A percentile compares a stretch with the other conserved stretches of the same genome.
These are phyloP conservation scores for Sugiyamaella grinbergsii DNA, from an alignment of 1,139 yeast genomes.

Conservation along the genomic window DNA sequence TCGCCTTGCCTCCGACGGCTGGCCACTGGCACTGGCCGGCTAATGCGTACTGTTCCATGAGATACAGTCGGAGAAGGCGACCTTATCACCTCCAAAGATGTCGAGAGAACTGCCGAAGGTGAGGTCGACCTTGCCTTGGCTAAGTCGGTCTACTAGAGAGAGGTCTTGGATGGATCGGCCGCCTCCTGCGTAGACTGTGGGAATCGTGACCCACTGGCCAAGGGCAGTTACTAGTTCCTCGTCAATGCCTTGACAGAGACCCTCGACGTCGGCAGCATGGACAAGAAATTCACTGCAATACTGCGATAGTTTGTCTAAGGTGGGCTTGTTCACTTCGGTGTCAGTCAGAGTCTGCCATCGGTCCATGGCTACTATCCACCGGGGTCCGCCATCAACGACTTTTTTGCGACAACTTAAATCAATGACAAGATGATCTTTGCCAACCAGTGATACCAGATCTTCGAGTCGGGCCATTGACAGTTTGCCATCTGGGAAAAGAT, in stretches of 20 bases:
- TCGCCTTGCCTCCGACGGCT: constrained; percentile 9
- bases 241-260: constrained; percentile 90
- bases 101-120: constrained; percentile 93
- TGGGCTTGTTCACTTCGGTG: constrained; percentile 54
- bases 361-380: constrained; percentile 95
- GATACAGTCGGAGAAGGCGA: constrained; percentile 71
- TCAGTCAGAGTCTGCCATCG: constrained; percentile 92
- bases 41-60: constrained; percentile 56
- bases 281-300: constrained; percentile 86
- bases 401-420: constrained; percentile 76
- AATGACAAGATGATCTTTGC: constrained; percentile 71
- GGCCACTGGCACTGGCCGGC: no score
- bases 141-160: constrained; percentile 60
- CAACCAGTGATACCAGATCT: constrained; percentile 54
- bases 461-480: constrained; percentile 60
- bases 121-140: constrained; percentile 81
- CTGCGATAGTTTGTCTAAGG: constrained; percentile 55
- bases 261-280: constrained; percentile 99
- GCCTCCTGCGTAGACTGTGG: constrained; percentile 95
- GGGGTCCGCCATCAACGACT: constrained; percentile 35
- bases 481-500: constrained; percentile 69
- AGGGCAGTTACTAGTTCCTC: constrained; percentile 67
- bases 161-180: constrained; percentile 76
- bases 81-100: constrained; percentile 86
- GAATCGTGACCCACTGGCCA: constrained; percentile 80